Evolutionary conservation across 2,329 filamentous ascomycete species (phyloP).

Genomic region (Colletotrichum viniferum): DNA sequence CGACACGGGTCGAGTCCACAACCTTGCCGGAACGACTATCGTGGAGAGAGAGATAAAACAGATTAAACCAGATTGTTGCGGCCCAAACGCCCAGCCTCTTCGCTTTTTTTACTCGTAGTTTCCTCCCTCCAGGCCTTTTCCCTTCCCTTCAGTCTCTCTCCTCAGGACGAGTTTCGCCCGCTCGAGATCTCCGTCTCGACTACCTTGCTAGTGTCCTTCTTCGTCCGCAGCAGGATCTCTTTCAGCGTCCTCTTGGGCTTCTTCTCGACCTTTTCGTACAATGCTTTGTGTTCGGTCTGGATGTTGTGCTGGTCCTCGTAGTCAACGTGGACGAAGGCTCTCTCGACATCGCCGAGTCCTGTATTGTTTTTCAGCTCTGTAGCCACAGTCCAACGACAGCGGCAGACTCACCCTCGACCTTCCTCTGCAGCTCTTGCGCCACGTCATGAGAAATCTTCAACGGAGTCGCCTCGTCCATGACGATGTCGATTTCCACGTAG

Average conservation of each 20-base stretch:
- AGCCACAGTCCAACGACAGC: background rate
- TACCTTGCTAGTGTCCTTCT: slow-evolving; percentile 15
- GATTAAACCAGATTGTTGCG: background rate
- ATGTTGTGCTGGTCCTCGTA: slow-evolving; percentile 46
- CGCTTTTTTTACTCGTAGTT: background rate
- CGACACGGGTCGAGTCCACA: background rate
- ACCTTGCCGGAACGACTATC: background rate
- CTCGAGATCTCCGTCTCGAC: slow-evolving; percentile 1
- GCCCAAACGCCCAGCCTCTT: background rate
- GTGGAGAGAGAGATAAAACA: background rate
- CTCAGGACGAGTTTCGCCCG: background rate
- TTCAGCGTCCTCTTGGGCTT: slow-evolving; percentile 33
- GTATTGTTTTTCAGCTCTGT: background rate
- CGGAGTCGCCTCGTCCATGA: slow-evolving; percentile 60
- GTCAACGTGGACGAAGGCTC: slow-evolving; percentile 51
- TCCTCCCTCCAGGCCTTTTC: background rate
- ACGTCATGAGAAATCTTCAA: slow-evolving; percentile 65
- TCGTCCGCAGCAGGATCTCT: slow-evolving; percentile 32
- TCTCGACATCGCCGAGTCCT: slow-evolving; percentile 42
- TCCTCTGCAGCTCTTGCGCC: slow-evolving; percentile 62
- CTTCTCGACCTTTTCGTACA: slow-evolving; percentile 38
- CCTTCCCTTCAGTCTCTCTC: background rate
- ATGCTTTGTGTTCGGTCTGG: slow-evolving; percentile 46
- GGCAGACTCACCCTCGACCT: slow-evolving; percentile 53
- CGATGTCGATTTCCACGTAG: slow-evolving; percentile 67